Evolutionary conservation across 2,329 filamentous ascomycete genomes (phyloP).

Genomic region (Harringtonia aguacate): DNA sequence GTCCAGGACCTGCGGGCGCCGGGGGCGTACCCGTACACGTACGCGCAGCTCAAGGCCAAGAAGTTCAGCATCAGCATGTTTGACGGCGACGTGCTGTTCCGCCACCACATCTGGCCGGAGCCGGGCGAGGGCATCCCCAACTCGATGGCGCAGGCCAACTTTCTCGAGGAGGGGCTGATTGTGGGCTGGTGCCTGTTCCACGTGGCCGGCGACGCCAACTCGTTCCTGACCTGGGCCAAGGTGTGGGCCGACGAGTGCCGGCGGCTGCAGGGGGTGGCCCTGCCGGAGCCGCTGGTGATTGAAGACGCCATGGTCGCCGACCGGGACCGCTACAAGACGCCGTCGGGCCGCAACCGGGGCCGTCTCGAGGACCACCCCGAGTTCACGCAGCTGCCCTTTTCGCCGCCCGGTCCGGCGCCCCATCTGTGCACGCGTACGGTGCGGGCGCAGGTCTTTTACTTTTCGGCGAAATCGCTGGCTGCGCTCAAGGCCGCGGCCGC

Average conservation of each 20-base stretch:
- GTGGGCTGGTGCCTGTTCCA: slow-evolving; percentile 2
- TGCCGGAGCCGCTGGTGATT: slow-evolving; percentile 32
- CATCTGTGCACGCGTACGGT: neutral
- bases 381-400: neutral
- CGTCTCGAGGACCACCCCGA: slow-evolving; percentile 1
- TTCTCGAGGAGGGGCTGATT: slow-evolving; percentile 1
- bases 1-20: slow-evolving; percentile 1
- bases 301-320: neutral
- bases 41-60: neutral
- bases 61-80: neutral
- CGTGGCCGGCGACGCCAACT: slow-evolving; percentile 4
- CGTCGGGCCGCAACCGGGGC: neutral
- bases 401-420: slow-evolving; percentile 1
- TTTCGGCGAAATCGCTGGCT: neutral
- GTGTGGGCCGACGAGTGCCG: slow-evolving; percentile 3
- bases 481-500: neutral
- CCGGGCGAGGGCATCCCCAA: neutral
- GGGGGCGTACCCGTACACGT: neutral
- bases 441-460: neutral
- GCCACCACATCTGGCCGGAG: neutral
- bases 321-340: neutral
- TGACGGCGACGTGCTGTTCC: neutral
- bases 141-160: slow-evolving; percentile 3
- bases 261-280: neutral
- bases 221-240: neutral